Evolutionary conservation across 2,329 filamentous ascomycete genomes (phyloP).

Genomic region (Aschersonia sp.): DNA sequence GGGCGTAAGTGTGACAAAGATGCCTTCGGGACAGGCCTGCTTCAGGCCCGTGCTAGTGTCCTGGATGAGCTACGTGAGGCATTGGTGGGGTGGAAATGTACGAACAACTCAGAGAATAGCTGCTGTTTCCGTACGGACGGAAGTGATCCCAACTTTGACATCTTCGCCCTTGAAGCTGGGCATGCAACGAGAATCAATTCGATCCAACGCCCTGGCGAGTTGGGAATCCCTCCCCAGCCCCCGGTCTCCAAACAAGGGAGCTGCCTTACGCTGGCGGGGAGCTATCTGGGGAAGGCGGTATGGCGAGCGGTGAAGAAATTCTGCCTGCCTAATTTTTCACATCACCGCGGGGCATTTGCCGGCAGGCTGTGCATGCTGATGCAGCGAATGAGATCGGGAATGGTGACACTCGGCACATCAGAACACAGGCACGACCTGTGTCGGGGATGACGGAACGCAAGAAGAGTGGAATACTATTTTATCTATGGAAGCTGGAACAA

Average conservation of each 20-base stretch:
- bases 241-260: neutral
- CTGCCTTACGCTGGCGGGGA: neutral
- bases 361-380: too few relatives aligned
- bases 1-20: constrained; percentile 74
- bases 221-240: neutral
- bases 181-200: neutral
- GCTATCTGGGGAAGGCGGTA: constrained; percentile 2
- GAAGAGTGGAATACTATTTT: too few relatives aligned
- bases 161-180: neutral
- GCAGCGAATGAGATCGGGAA: too few relatives aligned
- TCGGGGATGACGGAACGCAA: too few relatives aligned
- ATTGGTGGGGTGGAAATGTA: constrained; percentile 6
- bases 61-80: neutral
- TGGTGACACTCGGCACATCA: too few relatives aligned
- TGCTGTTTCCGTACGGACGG: constrained; percentile 57
- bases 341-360: constrained; percentile 5
- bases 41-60: constrained; percentile 57
- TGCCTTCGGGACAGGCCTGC: constrained; percentile 67
- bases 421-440: too few relatives aligned
- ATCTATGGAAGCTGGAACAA: too few relatives aligned
- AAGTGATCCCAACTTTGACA: constrained; percentile 24
- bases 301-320: constrained; percentile 8
- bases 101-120: constrained; percentile 70
- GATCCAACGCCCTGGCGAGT: neutral
- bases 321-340: constrained; percentile 5